phyloP scores from a whole-genome alignment of 2,329 filamentous ascomycete species.

The Colletotrichum ledebouriae region DNA sequence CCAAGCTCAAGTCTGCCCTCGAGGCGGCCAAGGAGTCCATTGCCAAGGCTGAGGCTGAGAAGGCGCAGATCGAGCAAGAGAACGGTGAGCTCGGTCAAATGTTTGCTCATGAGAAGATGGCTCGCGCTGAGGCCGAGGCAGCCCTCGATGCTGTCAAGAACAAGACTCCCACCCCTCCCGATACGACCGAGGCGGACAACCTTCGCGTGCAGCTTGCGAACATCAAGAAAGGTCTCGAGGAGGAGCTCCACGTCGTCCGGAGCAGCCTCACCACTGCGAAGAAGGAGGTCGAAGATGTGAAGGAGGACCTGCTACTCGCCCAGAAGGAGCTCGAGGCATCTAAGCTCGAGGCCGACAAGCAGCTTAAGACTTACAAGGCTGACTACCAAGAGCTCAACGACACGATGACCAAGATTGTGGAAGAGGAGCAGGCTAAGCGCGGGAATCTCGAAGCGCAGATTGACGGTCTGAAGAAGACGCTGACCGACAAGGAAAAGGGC shows the following conservation, averaged over 20 bases:
- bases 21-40: conserved; percentile 50
- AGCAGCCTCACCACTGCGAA: conserved; percentile 54
- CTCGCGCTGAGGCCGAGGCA: conserved; percentile 69
- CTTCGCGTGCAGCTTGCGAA: conserved; percentile 64
- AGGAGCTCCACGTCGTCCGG: conserved; percentile 54
- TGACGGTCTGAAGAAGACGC: conserved; percentile 59
- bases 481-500: conserved; percentile 63
- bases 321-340: conserved; percentile 68
- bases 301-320: conserved; percentile 61
- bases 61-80: conserved; percentile 62
- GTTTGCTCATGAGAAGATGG: conserved; percentile 71
- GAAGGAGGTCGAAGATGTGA: conserved; percentile 48
- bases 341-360: conserved; percentile 64
- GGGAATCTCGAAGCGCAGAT: conserved; percentile 66
- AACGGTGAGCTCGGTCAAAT: conserved; percentile 64
- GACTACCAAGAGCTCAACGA: conserved; percentile 75
- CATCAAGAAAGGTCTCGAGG: conserved; percentile 62
- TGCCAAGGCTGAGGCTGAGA: conserved; percentile 51
- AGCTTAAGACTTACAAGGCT: conserved; percentile 67
- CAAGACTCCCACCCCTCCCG: conserved; percentile 63
- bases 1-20: conserved; percentile 53
- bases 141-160: conserved; percentile 71
- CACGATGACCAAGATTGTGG: conserved; percentile 70
- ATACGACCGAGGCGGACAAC: conserved; percentile 67
- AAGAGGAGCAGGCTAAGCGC: conserved; percentile 69